Percentiles rank a stretch among this genome's conserved stretches.
These are phyloP conservation scores for Emergomyces orientalis DNA, from an alignment of 2,329 filamentous ascomycete species.

Conservation along the genomic window DNA sequence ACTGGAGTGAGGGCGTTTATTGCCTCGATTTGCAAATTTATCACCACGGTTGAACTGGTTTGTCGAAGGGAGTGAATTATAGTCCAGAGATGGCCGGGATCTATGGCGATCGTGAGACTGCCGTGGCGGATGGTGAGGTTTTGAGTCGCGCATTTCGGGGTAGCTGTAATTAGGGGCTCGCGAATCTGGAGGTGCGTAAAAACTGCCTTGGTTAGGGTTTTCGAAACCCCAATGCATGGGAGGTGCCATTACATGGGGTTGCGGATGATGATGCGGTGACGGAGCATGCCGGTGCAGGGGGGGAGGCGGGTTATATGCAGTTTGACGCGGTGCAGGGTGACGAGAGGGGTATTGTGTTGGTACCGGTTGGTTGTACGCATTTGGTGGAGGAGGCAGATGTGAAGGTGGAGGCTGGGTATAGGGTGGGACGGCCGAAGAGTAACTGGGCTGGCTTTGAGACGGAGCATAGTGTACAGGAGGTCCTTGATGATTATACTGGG, in stretches of 20 bases:
- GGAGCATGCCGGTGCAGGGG: conserved; percentile 18
- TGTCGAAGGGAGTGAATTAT: conserved; percentile 16
- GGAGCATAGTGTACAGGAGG: conserved; percentile 11
- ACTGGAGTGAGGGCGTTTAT: conserved; percentile 32
- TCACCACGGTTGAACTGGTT: conserved; percentile 13
- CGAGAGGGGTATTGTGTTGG: conserved; percentile 18
- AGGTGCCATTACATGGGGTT: conserved; percentile 44
- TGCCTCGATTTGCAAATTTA: conserved; percentile 17
- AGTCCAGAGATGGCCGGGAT: conserved; percentile 19
- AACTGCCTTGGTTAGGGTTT: background rate
- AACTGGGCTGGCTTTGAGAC: conserved; percentile 8
- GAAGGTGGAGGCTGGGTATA: conserved; percentile 6
- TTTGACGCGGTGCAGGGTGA: conserved; percentile 19
- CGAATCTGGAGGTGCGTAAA: conserved; percentile 24
- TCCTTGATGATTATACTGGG: conserved; percentile 14
- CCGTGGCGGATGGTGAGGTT: conserved; percentile 11
- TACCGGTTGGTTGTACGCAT: conserved; percentile 18
- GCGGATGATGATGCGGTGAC: conserved; percentile 9
- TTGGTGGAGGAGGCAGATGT: conserved; percentile 17
- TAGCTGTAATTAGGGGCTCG: conserved; percentile 41
- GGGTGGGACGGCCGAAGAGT: background rate
- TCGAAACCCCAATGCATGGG: conserved; percentile 50
- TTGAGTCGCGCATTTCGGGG: conserved; percentile 25
- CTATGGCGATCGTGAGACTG: conserved; percentile 8
- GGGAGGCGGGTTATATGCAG: conserved; percentile 10